Evolutionary conservation across 2,329 filamentous ascomycete genomes (phyloP).

Genomic region (Aspergillus sp.): DNA sequence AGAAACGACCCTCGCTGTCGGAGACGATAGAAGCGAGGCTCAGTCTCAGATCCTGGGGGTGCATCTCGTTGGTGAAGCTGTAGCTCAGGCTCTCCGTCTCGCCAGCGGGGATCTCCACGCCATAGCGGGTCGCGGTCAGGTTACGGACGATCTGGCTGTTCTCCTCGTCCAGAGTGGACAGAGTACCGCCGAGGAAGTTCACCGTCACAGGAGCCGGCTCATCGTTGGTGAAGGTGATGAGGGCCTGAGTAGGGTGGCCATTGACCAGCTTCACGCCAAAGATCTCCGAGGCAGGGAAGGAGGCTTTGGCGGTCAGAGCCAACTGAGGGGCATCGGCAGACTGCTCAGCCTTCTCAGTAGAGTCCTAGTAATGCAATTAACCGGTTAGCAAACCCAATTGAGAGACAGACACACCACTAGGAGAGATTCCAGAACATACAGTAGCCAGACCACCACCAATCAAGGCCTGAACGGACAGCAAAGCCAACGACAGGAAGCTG

Average conservation of each 20-base stretch:
- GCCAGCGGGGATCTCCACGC: conserved; percentile 70
- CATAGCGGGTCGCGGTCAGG: conserved; percentile 74
- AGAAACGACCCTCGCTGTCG: conserved; percentile 64
- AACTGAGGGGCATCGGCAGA: conserved; percentile 61
- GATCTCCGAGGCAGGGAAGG: conserved; percentile 69
- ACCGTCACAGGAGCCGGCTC: conserved; percentile 74
- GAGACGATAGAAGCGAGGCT: conserved; percentile 73
- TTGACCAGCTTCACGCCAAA: conserved; percentile 97
- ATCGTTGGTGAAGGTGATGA: conserved; percentile 80
- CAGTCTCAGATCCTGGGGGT: conserved; percentile 82
- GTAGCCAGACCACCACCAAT: conserved; percentile 61
- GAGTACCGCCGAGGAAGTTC: conserved; percentile 70
- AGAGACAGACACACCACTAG: neutral
- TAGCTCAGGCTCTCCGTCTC: conserved; percentile 75
- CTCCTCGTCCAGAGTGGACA: conserved; percentile 60
- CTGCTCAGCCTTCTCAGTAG: conserved; percentile 64
- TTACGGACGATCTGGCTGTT: conserved; percentile 70
- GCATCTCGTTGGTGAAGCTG: conserved; percentile 84
- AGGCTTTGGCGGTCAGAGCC: conserved; percentile 54
- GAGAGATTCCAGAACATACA: conserved; percentile 46
- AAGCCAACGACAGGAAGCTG: conserved; percentile 67
- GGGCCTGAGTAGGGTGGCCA: conserved; percentile 76
- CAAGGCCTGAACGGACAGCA: conserved; percentile 68
- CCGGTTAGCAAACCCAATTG: conserved; percentile 23
- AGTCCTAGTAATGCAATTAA: conserved; percentile 36